Evolutionary conservation across 2,329 filamentous ascomycete genomes (phyloP), one percentile per base, ranked within the genome.

Genomic region (Herpotrichia juniperi): DNA sequence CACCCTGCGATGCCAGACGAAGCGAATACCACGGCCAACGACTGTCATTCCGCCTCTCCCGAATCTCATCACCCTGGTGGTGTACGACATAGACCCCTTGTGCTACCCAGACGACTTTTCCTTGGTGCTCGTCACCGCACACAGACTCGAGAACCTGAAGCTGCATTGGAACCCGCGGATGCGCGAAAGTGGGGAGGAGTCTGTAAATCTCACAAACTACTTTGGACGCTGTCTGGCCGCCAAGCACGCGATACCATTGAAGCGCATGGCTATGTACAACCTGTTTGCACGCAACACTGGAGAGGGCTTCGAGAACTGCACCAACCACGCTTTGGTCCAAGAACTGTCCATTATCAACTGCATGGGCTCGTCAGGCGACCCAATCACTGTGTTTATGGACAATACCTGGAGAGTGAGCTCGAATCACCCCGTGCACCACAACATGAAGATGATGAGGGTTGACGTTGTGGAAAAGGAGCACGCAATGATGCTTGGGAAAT

Each of bases 61-160:
- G 7, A 82, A 81, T 56, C 73, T 87, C 21, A 74, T 73, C 28
- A 74, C 72, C 4, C 73, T 87, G 30, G 79, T 80, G 46, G 75
- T 84, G 24, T 81, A 81, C 53, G 79, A 87, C 56, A 84, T 87
- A 46, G 85, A 87, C 50, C 85, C 85, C 1, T 74, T 87, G 9
- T 87, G 84, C 69, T 85, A 86, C 59, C 83, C 83, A 0, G 85
- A 87, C 67, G 84, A 87, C 58, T 79, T 87, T 8, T 83, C 83
- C 12, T 73, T 81, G 19, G 69, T 87, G 12, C 68, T 87, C 6
- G 67, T 78, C 12, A 74, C 79, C n/a, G 81, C 81, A 4, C 79
- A 76, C 54, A 82, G 81, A 46, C 71, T 87, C 3, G 73, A 78
- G 34, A 80, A 82, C 26, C 68, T 87, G 7, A 81, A 76, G 48